These are phyloP conservation scores for Carpinus fangiana DNA, from an alignment of 306 rosid genomes.

Conservation along the genomic window DNA sequence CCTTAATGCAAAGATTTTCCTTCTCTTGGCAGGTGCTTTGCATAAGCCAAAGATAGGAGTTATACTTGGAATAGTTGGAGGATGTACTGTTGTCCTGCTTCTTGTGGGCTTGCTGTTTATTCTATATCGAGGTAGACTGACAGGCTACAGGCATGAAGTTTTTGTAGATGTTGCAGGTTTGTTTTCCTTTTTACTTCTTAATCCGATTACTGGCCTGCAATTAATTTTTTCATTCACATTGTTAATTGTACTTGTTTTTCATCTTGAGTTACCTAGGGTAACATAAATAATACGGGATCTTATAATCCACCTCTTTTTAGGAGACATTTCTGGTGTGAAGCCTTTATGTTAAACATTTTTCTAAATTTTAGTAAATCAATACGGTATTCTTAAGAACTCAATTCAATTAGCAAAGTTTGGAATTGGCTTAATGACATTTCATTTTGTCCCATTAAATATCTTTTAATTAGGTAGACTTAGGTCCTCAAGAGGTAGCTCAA, in stretches of 20 bases:
- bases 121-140: conserved; percentile 58
- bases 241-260: neutral
- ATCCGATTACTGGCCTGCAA: too few species aligned
- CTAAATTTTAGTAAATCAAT: neutral
- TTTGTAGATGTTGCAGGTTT: conserved; percentile 94
- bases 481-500: too few species aligned
- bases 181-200: conserved; percentile 31
- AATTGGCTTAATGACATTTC: too few species aligned
- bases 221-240: neutral
- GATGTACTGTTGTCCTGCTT: conserved; percentile 44
- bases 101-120: conserved; percentile 58
- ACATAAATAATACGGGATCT: neutral
- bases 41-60: conserved; percentile 60
- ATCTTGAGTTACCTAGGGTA: neutral
- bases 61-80: conserved; percentile 70
- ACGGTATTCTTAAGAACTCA: neutral
- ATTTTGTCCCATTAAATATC: too few species aligned
- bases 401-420: neutral
- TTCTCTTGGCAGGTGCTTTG: conserved; percentile 51
- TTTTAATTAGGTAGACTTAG: too few species aligned
- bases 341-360: neutral
- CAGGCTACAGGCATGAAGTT: conserved; percentile 72
- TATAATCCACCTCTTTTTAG: neutral
- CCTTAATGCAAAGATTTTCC: conserved; percentile 30
- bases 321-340: neutral